These are phyloP conservation scores for Suillus fuscotomentosus DNA, from an alignment of 768 basidiomycete genomes.

Conservation along the genomic window DNA sequence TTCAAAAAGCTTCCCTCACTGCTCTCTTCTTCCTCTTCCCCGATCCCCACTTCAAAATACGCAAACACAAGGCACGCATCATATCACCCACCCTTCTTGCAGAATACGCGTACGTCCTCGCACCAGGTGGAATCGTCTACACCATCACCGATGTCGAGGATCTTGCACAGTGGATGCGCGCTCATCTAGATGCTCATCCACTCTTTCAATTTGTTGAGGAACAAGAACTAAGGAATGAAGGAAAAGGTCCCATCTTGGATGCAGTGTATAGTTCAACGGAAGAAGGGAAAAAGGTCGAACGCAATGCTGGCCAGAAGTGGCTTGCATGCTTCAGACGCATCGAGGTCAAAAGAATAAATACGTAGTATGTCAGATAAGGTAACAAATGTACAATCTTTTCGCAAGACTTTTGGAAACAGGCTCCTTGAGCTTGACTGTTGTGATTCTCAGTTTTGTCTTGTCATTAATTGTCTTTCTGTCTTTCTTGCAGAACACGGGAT, in stretches of 20 bases:
- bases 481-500: too few relatives aligned
- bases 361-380: neutral
- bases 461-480: too few relatives aligned
- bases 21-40: constrained; percentile 98
- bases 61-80: constrained; percentile 99
- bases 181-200: constrained; percentile 85
- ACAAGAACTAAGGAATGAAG: constrained; percentile 69
- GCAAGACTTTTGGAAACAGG: neutral
- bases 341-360: constrained; percentile 6
- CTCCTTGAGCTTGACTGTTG: too few relatives aligned
- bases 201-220: constrained; percentile 82
- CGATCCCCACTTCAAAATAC: constrained; percentile 96
- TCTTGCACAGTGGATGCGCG: constrained; percentile 92
- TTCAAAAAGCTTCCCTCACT: constrained; percentile 84
- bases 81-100: constrained; percentile 97
- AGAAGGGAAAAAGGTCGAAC: constrained; percentile 94
- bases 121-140: constrained; percentile 93
- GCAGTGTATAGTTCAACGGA: constrained; percentile 86
- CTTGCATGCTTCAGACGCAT: constrained; percentile 85
- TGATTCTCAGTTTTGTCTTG: too few relatives aligned
- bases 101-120: constrained; percentile 93
- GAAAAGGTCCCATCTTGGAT: constrained; percentile 76
- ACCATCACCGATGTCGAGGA: constrained; percentile 97
- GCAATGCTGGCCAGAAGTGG: constrained; percentile 90
- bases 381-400: neutral